phyloP scores from a whole-genome alignment of 257 asterid species.

The Fraxinus americana region DNA sequence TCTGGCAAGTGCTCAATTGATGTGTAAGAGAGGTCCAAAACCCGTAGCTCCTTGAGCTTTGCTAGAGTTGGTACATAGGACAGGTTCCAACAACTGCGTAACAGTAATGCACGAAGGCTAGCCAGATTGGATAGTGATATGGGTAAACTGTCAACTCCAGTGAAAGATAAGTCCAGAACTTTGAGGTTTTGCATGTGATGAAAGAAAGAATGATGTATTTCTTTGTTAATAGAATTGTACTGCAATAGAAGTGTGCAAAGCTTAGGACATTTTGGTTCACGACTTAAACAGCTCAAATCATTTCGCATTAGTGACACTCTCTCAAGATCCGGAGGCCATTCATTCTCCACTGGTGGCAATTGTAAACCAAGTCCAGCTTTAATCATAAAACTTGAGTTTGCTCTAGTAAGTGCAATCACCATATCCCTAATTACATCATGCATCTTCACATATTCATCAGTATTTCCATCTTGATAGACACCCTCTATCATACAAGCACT shows the following conservation, averaged over 20 bases:
- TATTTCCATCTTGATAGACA: conserved; percentile 8
- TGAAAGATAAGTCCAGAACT: conserved; percentile 38
- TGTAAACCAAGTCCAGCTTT: conserved; percentile 29
- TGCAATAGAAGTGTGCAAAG: conserved; percentile 38
- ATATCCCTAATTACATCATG: conserved; percentile 35
- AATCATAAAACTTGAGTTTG: conserved; percentile 26
- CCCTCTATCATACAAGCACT: conserved; percentile 27
- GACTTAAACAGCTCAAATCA: conserved; percentile 27
- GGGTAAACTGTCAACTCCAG: conserved; percentile 29
- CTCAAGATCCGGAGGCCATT: conserved; percentile 33
- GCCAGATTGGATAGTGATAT: conserved; percentile 30
- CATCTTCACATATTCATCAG: conserved; percentile 26
- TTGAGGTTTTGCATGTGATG: conserved; percentile 21
- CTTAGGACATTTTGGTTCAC: conserved; percentile 31
- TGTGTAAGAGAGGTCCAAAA: conserved; percentile 31
- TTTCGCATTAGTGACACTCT: conserved; percentile 42
- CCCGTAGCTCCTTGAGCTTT: conserved; percentile 30
- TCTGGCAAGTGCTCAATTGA: conserved; percentile 3
- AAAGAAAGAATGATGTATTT: conserved; percentile 28
- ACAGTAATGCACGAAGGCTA: conserved; percentile 31
- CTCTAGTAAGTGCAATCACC: conserved; percentile 34
- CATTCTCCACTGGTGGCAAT: conserved; percentile 23
- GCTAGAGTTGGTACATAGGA: conserved; percentile 21
- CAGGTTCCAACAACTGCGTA: conserved; percentile 43
- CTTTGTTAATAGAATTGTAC: conserved; percentile 33